phyloP scores from a whole-genome alignment of 805 yeast species.

The Hanseniaspora vineae region DNA sequence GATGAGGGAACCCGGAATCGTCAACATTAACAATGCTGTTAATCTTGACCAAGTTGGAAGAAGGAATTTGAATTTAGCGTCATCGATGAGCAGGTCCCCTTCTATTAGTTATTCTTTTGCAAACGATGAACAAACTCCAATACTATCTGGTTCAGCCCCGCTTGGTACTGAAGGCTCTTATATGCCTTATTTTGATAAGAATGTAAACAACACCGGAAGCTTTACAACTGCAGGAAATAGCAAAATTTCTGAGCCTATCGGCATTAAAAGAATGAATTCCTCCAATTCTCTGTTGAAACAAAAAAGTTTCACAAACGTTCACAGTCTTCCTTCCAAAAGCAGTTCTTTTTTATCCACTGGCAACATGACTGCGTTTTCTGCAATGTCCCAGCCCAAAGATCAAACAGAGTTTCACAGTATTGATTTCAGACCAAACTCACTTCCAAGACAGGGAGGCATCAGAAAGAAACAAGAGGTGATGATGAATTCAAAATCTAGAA shows the following conservation, averaged over 20 bases:
- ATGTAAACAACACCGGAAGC: too few relatives aligned
- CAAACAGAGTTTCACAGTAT: neutral
- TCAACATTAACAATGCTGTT: too few relatives aligned
- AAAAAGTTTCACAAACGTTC: neutral
- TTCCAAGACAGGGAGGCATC: neutral
- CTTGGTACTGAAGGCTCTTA: too few relatives aligned
- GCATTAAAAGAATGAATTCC: neutral
- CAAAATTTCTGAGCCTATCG: neutral
- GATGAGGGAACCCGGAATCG: too few relatives aligned
- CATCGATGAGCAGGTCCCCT: neutral
- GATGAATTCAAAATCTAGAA: neutral
- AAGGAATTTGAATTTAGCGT: too few relatives aligned
- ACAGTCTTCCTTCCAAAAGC: neutral
- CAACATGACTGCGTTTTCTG: too few relatives aligned
- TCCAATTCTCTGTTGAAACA: neutral
- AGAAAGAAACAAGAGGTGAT: neutral
- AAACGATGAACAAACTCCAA: neutral
- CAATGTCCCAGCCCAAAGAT: too few relatives aligned
- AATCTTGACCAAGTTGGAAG: too few relatives aligned
- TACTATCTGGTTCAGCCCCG: too few relatives aligned
- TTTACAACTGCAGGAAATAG: neutral
- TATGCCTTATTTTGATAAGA: too few relatives aligned
- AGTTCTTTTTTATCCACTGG: neutral
- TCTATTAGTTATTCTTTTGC: neutral
- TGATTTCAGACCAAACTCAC: neutral